A percentile compares a stretch with the other conserved stretches of the same genome.
Conservation (phyloP, 257 asterid species). For the Osmanthus fragrans region DNA sequence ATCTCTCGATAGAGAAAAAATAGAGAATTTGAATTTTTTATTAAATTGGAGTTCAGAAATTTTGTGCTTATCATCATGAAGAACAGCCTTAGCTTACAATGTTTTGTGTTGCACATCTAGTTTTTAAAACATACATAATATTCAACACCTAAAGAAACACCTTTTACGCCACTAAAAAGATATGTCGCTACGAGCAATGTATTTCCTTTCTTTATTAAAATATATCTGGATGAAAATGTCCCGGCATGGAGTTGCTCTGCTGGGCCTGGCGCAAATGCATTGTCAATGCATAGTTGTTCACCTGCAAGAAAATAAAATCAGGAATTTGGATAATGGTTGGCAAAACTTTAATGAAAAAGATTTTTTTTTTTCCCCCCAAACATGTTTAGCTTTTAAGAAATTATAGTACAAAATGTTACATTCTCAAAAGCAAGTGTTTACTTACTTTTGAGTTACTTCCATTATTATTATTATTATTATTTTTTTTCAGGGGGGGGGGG, state of each 20-base stretch:
- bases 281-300: constrained; percentile 69
- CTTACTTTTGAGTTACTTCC: background rate
- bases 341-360: background rate
- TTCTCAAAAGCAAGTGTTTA: background rate
- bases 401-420: background rate
- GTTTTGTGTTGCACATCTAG: background rate
- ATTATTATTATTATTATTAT: background rate
- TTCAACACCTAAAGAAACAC: background rate
- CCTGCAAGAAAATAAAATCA: constrained; percentile 42
- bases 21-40: background rate
- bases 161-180: background rate
- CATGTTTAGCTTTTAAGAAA: background rate
- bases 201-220: constrained; percentile 31
- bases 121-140: background rate
- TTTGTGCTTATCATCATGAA: background rate
- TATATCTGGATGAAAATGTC: constrained; percentile 67
- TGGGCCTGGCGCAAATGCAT: constrained; percentile 69
- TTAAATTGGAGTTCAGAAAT: background rate
- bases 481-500: too few relatives aligned
- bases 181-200: background rate
- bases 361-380: too few relatives aligned
- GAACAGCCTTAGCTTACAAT: background rate
- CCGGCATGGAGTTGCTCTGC: constrained; percentile 56
- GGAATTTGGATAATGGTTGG: background rate
- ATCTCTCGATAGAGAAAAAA: background rate